Evolutionary conservation across 2,329 filamentous ascomycete species (phyloP).

Genomic region (Diplodia scrobiculata): DNA sequence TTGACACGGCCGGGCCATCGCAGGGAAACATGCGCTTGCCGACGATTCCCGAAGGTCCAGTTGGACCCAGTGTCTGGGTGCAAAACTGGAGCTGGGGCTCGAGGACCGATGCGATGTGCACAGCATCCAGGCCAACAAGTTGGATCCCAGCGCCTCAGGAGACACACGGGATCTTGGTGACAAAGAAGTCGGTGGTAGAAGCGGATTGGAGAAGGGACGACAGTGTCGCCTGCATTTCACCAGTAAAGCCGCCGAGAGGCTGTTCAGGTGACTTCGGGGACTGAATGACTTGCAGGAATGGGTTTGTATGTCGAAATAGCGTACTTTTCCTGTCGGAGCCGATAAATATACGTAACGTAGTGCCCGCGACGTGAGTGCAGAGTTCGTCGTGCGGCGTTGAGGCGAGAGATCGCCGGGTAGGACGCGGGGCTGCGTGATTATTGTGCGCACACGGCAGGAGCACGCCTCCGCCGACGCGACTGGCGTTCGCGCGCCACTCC

Average conservation of each 20-base stretch:
- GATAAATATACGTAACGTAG: not conserved
- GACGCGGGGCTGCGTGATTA: not conserved
- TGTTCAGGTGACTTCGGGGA: not conserved
- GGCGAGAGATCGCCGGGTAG: not conserved
- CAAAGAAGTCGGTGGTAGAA: conserved; percentile 24
- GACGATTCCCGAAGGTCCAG: not conserved
- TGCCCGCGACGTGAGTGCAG: not conserved
- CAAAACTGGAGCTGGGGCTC: conserved; percentile 8
- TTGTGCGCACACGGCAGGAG: not conserved
- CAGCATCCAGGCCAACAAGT: conserved; percentile 8
- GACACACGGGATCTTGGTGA: conserved; percentile 12
- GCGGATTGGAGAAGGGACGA: not conserved
- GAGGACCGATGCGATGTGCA: conserved; percentile 12
- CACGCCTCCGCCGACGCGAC: conserved; percentile 5
- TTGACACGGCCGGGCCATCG: conserved; percentile 34
- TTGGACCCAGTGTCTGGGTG: not conserved
- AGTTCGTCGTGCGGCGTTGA: not conserved
- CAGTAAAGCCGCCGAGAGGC: not conserved
- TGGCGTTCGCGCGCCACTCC: not conserved
- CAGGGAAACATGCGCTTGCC: conserved; percentile 4
- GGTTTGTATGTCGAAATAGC: too few species aligned
- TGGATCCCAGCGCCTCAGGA: not conserved
- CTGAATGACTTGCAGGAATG: not conserved
- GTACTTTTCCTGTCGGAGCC: not conserved
- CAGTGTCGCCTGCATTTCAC: not conserved